Evolutionary conservation across 768 basidiomycete species (phyloP).

Genomic region (Auriscalpium orientale): DNA sequence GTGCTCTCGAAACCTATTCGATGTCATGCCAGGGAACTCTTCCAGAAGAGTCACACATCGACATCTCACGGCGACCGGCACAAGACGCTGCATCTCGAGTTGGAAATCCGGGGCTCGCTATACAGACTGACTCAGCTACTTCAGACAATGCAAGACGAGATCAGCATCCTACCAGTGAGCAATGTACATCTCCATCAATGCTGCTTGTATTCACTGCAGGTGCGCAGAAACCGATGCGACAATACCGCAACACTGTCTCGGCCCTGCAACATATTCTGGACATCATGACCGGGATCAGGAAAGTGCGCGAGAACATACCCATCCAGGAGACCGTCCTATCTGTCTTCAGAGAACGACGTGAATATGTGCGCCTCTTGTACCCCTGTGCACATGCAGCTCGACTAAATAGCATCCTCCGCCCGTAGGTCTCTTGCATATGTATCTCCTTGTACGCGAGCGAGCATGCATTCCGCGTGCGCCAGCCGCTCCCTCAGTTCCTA

Average conservation of each 20-base stretch:
- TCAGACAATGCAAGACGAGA: constrained; percentile 37
- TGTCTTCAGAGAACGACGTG: constrained; percentile 34
- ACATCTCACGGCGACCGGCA: constrained; percentile 22
- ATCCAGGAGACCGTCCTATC: constrained; percentile 33
- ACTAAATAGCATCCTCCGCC: too few relatives aligned
- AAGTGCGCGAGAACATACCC: constrained; percentile 40
- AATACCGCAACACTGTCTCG: constrained; percentile 31
- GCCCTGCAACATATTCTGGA: constrained; percentile 36
- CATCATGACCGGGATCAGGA: constrained; percentile 37
- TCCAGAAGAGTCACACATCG: constrained; percentile 19
- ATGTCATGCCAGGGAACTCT: neutral
- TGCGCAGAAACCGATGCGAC: constrained; percentile 37
- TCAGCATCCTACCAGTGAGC: constrained; percentile 40
- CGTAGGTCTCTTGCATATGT: constrained; percentile 38
- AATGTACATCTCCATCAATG: neutral
- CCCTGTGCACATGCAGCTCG: too few relatives aligned
- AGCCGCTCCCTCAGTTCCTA: constrained; percentile 42
- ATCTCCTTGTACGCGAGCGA: constrained; percentile 42
- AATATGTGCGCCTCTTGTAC: constrained; percentile 25
- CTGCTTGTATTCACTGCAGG: neutral
- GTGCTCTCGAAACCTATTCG: neutral
- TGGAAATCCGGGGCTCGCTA: constrained; percentile 33
- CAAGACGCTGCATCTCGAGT: constrained; percentile 32
- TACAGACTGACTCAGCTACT: constrained; percentile 32
- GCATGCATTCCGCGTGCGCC: constrained; percentile 38